A percentile compares a stretch with the other conserved stretches of the same genome.
These are phyloP conservation scores for Sanghuangporus weigelae DNA, from an alignment of 1,284 basidiomycete genomes.

Conservation along the genomic window DNA sequence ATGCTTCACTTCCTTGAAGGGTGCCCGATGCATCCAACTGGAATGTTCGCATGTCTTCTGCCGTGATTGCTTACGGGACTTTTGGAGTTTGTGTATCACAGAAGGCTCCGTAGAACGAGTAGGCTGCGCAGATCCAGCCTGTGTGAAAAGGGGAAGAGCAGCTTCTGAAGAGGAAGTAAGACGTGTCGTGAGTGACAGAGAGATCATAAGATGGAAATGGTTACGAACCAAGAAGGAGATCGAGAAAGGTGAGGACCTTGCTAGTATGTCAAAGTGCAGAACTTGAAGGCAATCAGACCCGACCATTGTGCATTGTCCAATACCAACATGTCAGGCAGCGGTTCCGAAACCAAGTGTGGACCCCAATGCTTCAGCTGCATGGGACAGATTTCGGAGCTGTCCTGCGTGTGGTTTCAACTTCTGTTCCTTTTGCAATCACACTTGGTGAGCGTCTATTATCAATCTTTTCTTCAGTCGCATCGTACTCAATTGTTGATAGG, in stretches of 20 bases:
- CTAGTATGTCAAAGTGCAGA: not conserved
- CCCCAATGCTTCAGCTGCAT: constrained; percentile 50
- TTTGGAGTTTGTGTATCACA: constrained; percentile 67
- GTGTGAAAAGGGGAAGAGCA: constrained; percentile 65
- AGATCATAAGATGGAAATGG: constrained; percentile 68
- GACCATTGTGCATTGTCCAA: constrained; percentile 68
- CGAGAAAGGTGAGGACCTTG: constrained; percentile 52
- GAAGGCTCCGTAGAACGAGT: constrained; percentile 70
- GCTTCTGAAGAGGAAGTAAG: constrained; percentile 69
- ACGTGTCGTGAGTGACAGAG: constrained; percentile 54
- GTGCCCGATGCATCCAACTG: constrained; percentile 60
- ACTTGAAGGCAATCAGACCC: constrained; percentile 47
- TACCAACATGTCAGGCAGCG: constrained; percentile 64
- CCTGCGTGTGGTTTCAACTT: constrained; percentile 61
- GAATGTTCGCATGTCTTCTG: constrained; percentile 72
- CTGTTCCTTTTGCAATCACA: constrained; percentile 67
- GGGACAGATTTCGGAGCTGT: constrained; percentile 67
- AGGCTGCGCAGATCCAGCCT: constrained; percentile 64
- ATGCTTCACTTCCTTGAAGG: constrained; percentile 66
- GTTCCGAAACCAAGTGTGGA: constrained; percentile 45
- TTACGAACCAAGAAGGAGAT: constrained; percentile 60
- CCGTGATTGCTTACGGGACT: constrained; percentile 61
- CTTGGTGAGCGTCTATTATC: constrained; percentile 46
- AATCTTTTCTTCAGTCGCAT: not conserved
- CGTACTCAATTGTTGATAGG: constrained; percentile 34